These are phyloP conservation scores for Exophiala spinifera DNA, from an alignment of 2,329 filamentous ascomycete species.

Conservation along the genomic window DNA sequence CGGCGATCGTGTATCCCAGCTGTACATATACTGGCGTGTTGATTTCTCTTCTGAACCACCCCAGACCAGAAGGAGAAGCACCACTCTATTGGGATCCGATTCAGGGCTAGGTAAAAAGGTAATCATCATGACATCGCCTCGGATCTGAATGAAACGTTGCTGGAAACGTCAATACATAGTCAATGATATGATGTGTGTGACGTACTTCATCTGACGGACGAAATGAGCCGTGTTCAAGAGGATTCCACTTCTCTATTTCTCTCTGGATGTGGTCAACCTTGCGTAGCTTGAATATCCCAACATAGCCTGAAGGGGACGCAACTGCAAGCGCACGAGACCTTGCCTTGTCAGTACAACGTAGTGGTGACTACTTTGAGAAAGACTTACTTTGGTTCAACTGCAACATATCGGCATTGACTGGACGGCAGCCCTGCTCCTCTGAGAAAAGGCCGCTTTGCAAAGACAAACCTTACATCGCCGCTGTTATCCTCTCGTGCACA, in stretches of 20 bases:
- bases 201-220: constrained; percentile 57
- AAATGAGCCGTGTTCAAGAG: constrained; percentile 40
- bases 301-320: constrained; percentile 65
- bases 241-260: constrained; percentile 32
- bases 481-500: constrained; percentile 54
- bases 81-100: constrained; percentile 66
- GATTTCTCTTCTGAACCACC: constrained; percentile 35
- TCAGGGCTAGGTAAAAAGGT: constrained; percentile 74
- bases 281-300: constrained; percentile 70
- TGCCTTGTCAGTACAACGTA: constrained; percentile 6
- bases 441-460: constrained; percentile 59
- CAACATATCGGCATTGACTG: constrained; percentile 63
- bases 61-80: constrained; percentile 66
- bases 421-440: constrained; percentile 52
- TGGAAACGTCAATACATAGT: constrained; percentile 26
- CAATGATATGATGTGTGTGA: constrained; percentile 14
- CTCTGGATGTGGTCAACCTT: constrained; percentile 52
- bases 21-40: constrained; percentile 50
- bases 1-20: constrained; percentile 49
- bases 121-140: constrained; percentile 78
- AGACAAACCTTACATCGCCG: constrained; percentile 58
- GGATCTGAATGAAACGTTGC: constrained; percentile 53
- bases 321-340: constrained; percentile 61
- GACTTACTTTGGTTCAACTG: constrained; percentile 72
- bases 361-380: neutral